Evolutionary conservation across 768 basidiomycete species (phyloP).

Genomic region (Termitomyces sp.): DNA sequence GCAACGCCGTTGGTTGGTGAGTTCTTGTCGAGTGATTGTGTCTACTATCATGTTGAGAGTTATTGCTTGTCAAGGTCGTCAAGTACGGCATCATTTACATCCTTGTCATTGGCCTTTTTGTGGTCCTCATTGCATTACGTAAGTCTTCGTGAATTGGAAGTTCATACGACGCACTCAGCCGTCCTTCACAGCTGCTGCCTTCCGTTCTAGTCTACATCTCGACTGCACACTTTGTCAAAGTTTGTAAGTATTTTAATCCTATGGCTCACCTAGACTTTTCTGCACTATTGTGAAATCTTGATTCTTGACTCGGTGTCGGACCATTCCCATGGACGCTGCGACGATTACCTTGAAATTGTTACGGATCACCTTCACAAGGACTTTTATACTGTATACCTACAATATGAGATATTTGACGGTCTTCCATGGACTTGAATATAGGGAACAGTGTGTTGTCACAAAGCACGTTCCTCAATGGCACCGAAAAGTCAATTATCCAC

Average conservation of each 20-base stretch:
- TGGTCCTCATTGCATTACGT: constrained; percentile 75
- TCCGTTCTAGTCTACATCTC: constrained; percentile 55
- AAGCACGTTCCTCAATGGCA: background rate
- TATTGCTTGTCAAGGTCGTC: constrained; percentile 52
- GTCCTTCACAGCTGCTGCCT: constrained; percentile 42
- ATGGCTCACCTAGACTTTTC: constrained; percentile 24
- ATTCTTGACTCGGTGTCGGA: constrained; percentile 23
- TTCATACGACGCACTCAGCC: background rate
- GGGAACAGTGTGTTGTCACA: background rate
- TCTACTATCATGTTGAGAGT: background rate
- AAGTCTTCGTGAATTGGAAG: constrained; percentile 25
- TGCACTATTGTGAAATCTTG: constrained; percentile 22
- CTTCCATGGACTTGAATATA: constrained; percentile 3
- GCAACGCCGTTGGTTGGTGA: constrained; percentile 86
- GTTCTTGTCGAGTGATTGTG: constrained; percentile 16
- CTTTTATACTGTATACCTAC: constrained; percentile 40
- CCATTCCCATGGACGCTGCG: constrained; percentile 31
- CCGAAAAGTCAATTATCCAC: background rate
- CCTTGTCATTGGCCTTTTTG: constrained; percentile 60
- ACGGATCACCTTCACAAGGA: constrained; percentile 33
- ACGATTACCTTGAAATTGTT: constrained; percentile 23
- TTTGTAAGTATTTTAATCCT: constrained; percentile 47
- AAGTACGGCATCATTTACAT: constrained; percentile 81
- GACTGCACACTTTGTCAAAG: constrained; percentile 64
- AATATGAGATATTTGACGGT: constrained; percentile 29